A percentile compares a stretch with the other conserved stretches of the same genome.
phyloP scores from a whole-genome alignment of 768 basidiomycete genomes.

The Mycena chlorophos region DNA sequence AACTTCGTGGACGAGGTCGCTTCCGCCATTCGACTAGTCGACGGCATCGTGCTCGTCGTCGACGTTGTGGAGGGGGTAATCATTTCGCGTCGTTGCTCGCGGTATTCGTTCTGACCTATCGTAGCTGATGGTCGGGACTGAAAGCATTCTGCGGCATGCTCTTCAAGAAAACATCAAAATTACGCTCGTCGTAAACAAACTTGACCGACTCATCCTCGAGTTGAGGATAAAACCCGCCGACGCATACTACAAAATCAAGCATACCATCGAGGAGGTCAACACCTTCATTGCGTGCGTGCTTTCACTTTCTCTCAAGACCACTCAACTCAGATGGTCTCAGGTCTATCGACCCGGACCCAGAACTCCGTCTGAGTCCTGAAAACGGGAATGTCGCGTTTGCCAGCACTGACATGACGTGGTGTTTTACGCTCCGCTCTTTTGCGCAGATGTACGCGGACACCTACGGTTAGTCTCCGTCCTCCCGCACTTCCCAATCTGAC shows the following conservation, averaged over 20 bases:
- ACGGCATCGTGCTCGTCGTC: constrained; percentile 91
- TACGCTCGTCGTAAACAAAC: constrained; percentile 94
- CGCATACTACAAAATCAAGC: constrained; percentile 98
- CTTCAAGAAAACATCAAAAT: constrained; percentile 87
- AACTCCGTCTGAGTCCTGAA: constrained; percentile 88
- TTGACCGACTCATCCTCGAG: constrained; percentile 95
- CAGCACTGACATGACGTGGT: constrained; percentile 96
- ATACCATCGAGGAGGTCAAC: constrained; percentile 98
- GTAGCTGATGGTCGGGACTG: constrained; percentile 91
- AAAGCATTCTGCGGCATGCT: constrained; percentile 84
- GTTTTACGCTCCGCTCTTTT: constrained; percentile 92
- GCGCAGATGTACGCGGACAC: constrained; percentile 96
- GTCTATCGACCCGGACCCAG: constrained; percentile 85
- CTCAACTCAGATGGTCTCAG: constrained; percentile 34
- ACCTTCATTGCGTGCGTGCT: constrained; percentile 81
- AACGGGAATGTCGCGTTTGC: constrained; percentile 96
- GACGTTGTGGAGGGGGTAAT: constrained; percentile 96
- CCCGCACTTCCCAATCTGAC: background rate
- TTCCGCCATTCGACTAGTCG: constrained; percentile 78
- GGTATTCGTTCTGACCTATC: constrained; percentile 19
- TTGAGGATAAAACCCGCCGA: constrained; percentile 93
- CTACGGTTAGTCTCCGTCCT: constrained; percentile 56
- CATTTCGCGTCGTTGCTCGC: constrained; percentile 1
- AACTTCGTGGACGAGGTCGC: constrained; percentile 99
- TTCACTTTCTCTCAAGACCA: background rate